Evolutionary conservation across 169 alveolate species (phyloP), one percentile per base, ranked within the genome.

Genomic region (Condylostoma magnum): DNA sequence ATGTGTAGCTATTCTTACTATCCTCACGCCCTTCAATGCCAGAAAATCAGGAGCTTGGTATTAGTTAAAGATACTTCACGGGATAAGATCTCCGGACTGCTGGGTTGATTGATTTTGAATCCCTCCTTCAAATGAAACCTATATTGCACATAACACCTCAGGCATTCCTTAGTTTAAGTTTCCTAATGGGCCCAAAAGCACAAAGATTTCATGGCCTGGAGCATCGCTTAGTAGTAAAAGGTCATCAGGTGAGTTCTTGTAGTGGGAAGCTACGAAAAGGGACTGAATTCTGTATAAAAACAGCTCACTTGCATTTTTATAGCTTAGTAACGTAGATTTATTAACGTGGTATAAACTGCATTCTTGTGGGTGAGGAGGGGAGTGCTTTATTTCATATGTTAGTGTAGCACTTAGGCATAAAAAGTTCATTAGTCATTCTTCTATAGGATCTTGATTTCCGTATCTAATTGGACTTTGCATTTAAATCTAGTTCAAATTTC

Each of bases 191-290:
- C 94, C 95, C 18, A 95, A 86, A 33, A 97, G 90, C 3, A 97
- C 99, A 79, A 98, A 95, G 46, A 99, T 79, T 70, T 90, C 94
- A 79, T 99, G 99, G 18, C 99, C 98, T 2, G 99, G 99, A 3
- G 99, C 99, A 79, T 99, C 99, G n/a, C 99, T 89, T 69, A 99
- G 82, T 69, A 98, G 92, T 81, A 96, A 93, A 28, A 99, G 89
- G 81, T 99, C 99, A 82, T 99, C 98, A 28, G 99, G 99, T 12
- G 99, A 86, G 90, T 99, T 99, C 80, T 97, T 97, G 86, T 99
- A 99, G 88, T 99, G 99, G 27, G 99, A 94, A 46, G 99, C 94
- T 12, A 98, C 98, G 76, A 98, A 97, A 43, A 97, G 90, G 1
- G 97, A 84, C 98, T 95, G 96, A 47, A 99, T 79, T 72, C 96